Percentiles rank a stretch among this genome's conserved stretches.
Conservation (phyloP, 352 stramenopile species). For the Globisporangium paroecandrum region DNA sequence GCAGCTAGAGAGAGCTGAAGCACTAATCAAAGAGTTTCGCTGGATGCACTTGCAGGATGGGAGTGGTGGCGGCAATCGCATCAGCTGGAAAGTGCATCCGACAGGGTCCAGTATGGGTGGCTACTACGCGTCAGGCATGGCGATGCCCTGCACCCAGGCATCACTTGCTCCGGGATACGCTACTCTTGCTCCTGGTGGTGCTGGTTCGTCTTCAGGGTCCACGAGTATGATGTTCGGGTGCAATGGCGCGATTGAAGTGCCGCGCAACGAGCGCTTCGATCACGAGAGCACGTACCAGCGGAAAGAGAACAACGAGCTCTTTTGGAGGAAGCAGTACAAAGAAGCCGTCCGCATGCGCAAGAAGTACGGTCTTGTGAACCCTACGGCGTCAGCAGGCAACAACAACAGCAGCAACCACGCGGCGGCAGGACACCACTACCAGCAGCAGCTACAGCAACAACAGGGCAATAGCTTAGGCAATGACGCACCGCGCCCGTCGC, state of each 20-base stretch:
- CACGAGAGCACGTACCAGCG: conserved; percentile 44
- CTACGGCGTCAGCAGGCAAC: conserved; percentile 5
- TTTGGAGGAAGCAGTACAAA: conserved; percentile 57
- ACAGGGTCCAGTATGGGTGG: conserved; percentile 15
- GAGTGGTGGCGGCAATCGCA: conserved; percentile 14
- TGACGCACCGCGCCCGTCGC: conserved; percentile 29
- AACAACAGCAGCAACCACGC: conserved; percentile 1
- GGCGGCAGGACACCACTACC: not conserved
- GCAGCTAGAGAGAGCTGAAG: conserved; percentile 41
- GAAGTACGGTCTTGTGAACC: conserved; percentile 21
- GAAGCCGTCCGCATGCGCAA: conserved; percentile 54
- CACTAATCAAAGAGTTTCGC: conserved; percentile 36
- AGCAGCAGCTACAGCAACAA: not conserved
- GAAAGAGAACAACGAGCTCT: conserved; percentile 36
- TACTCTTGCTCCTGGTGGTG: not conserved
- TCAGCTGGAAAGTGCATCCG: conserved; percentile 12
- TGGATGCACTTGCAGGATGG: conserved; percentile 24
- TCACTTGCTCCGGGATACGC: conserved; percentile 16
- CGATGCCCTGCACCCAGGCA: conserved; percentile 23
- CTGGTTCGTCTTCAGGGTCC: not conserved
- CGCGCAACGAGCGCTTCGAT: conserved; percentile 47
- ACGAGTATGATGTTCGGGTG: conserved; percentile 21
- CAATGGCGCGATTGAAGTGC: conserved; percentile 28
- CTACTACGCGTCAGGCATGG: conserved; percentile 11
- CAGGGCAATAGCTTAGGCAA: not conserved